phyloP scores from a whole-genome alignment of 768 basidiomycete species.

The Amanita thiersii region DNA sequence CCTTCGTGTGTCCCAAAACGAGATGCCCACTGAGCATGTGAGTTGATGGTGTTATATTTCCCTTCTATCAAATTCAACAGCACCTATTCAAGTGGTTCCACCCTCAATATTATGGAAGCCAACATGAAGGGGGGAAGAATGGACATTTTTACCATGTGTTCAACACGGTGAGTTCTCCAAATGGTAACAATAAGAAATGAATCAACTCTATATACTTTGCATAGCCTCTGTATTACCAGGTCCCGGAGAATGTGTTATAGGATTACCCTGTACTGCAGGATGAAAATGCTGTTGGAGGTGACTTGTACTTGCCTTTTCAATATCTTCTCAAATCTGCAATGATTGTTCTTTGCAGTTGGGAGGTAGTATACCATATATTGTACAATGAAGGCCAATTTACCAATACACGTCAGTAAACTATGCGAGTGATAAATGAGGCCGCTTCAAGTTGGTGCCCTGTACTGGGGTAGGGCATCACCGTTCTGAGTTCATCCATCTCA shows the following conservation, averaged over 20 bases:
- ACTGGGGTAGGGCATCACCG: too few species aligned
- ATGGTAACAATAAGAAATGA: background rate
- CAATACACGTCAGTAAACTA: too few species aligned
- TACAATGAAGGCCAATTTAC: too few species aligned
- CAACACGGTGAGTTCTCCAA: slow-evolving; percentile 43
- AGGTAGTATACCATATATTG: too few species aligned
- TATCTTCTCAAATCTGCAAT: background rate
- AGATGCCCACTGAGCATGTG: slow-evolving; percentile 57
- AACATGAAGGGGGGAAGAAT: slow-evolving; percentile 46
- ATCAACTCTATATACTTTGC: slow-evolving; percentile 10
- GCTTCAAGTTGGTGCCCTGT: too few species aligned
- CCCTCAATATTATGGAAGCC: slow-evolving; percentile 55
- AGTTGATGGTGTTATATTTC: slow-evolving; percentile 17
- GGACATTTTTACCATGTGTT: slow-evolving; percentile 79
- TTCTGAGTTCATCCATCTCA: background rate
- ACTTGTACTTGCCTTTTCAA: background rate
- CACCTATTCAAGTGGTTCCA: slow-evolving; percentile 61
- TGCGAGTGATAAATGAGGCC: too few species aligned
- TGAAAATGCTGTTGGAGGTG: background rate
- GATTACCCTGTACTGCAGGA: slow-evolving; percentile 6
- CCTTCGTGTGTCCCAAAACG: slow-evolving; percentile 56
- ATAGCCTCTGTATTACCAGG: slow-evolving; percentile 30
- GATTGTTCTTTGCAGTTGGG: too few species aligned
- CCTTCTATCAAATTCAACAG: background rate
- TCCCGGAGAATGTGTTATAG: slow-evolving; percentile 25